Evolutionary conservation across 179 eudicot species (phyloP), one percentile per base, ranked within the genome.

Genomic region (Beta macrorhiza): DNA sequence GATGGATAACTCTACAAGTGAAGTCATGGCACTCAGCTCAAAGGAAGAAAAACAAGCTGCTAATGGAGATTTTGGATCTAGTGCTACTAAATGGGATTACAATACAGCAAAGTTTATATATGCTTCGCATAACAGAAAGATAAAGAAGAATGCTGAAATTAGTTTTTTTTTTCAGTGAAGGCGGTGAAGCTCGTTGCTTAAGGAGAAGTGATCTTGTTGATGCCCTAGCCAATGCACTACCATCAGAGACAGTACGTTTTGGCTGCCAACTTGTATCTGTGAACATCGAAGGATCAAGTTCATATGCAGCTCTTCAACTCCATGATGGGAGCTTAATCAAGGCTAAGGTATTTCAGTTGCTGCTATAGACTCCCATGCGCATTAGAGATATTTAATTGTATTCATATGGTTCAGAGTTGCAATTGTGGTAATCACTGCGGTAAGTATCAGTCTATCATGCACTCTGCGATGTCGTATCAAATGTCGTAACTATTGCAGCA

Each of bases 171-270:
- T 70, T 22, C 58, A 87, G 90, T 52, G 78, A 71, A 62, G 87
- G 76, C 53, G 0, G 11, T 62, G 84, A 82, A 55, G 78, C 80
- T 37, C 83, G 90, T 74, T 87, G 88, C 74, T 55, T 88, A 25
- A 67, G 79, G 74, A 79, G 87, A 80, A 78, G n/a, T 13, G 85
- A 87, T 58, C 83, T 85, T 5, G 5, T 88, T 62, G 81, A 78
- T 77, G 83, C 85, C n/a, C 72, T 88, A 63, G 85, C 84, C 44
- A 80, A 80, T 51, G 90, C 75, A 49, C 79, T 88, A 22, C 89
- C 89, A 22, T 11, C 20, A 2, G 82, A 72, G 11, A 82, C 90
- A 25, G 37, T 86, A 74, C 80, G 84, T 15, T 83, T 79, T 70
- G 88, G 86, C 47, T 74, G 87, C 82, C 84, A 86, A 62, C 78